These are phyloP conservation scores for Albugo laibachii DNA, from an alignment of 352 stramenopile species.

Conservation along the genomic window DNA sequence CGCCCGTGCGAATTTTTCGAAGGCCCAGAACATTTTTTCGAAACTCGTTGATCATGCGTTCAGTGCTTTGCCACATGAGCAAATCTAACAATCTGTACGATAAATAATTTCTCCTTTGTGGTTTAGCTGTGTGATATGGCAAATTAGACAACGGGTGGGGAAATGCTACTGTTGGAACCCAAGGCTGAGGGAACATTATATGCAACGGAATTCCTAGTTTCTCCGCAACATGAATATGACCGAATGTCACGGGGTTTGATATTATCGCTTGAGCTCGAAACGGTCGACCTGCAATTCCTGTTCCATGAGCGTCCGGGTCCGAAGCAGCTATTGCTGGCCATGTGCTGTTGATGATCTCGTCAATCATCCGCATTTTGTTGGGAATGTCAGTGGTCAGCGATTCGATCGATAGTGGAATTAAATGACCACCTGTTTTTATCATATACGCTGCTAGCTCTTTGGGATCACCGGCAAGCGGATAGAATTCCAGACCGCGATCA, in stretches of 20 bases:
- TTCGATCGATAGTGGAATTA: conserved; percentile 50
- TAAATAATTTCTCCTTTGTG: conserved; percentile 45
- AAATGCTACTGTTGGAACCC: conserved; percentile 75
- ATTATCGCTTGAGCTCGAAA: conserved; percentile 87
- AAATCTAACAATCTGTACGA: conserved; percentile 80
- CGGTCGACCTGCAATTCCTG: conserved; percentile 16
- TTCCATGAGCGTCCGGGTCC: conserved; percentile 51
- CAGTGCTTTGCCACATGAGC: conserved; percentile 48
- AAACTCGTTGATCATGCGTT: conserved; percentile 72
- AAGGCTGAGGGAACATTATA: conserved; percentile 89
- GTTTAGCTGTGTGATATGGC: conserved; percentile 34
- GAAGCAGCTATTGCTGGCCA: conserved; percentile 71
- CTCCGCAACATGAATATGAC: conserved; percentile 86
- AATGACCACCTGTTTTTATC: conserved; percentile 67
- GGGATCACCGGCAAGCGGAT: conserved; percentile 46
- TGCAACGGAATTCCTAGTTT: conserved; percentile 81
- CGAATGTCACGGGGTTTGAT: conserved; percentile 85
- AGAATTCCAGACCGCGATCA: conserved; percentile 53
- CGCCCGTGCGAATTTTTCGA: conserved; percentile 40
- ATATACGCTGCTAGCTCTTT: conserved; percentile 81
- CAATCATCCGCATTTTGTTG: conserved; percentile 78
- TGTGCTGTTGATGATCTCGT: conserved; percentile 72
- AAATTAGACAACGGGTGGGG: conserved; percentile 79
- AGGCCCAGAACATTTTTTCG: conserved; percentile 29
- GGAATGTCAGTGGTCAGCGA: conserved; percentile 32